phyloP scores from a whole-genome alignment of 2,329 filamentous ascomycete genomes.

The Paecilomyces formosus region DNA sequence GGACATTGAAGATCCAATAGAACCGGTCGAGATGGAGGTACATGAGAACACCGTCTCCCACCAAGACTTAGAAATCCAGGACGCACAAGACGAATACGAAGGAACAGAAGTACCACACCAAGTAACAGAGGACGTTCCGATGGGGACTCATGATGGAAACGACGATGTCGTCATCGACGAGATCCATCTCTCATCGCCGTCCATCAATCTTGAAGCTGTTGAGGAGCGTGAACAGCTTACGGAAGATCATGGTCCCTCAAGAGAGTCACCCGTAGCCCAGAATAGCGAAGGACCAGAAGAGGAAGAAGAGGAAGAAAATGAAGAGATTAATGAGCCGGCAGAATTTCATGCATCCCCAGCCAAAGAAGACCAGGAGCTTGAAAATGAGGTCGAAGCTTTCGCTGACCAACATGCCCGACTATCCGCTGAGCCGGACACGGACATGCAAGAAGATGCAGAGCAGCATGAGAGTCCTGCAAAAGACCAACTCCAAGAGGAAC shows the following conservation, averaged over 20 bases:
- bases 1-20: constrained; percentile 1
- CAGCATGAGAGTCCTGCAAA: neutral
- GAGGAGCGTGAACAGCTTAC: neutral
- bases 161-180: neutral
- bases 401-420: neutral
- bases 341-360: neutral
- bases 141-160: neutral
- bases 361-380: neutral
- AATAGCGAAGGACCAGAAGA: constrained; percentile 7
- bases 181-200: neutral
- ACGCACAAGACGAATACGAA: constrained; percentile 1
- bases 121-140: neutral
- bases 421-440: neutral
- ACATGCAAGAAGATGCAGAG: neutral
- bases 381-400: neutral
- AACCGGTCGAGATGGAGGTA: neutral
- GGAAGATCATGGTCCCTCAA: neutral
- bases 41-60: neutral
- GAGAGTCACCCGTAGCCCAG: neutral
- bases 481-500: neutral
- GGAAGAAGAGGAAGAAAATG: constrained; percentile 1
- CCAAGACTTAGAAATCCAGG: neutral
- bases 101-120: neutral
- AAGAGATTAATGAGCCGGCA: neutral
- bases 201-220: neutral